These are phyloP conservation scores for Oryza longistaminata DNA, from an alignment of 176 grass and related monocot species.

Conservation along the genomic window DNA sequence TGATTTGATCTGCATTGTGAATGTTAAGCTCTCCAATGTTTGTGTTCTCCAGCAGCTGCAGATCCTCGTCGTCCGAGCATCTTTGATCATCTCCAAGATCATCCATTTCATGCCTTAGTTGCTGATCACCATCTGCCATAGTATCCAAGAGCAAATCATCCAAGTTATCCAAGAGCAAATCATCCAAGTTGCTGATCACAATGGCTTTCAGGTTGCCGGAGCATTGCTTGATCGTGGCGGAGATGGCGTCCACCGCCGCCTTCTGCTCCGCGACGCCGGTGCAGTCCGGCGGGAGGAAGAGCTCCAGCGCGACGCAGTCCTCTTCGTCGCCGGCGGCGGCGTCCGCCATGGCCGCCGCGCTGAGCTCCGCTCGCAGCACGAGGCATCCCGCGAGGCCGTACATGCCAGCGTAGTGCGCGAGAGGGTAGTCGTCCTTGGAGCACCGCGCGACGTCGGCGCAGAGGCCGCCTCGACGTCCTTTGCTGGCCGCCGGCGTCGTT, in stretches of 20 bases:
- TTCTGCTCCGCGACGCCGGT: constrained; percentile 49
- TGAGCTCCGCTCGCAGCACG: constrained; percentile 43
- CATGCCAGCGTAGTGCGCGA: constrained; percentile 81
- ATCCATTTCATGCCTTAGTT: neutral
- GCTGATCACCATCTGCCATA: neutral
- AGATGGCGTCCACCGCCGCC: constrained; percentile 28
- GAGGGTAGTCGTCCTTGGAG: constrained; percentile 74
- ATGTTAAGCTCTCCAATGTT: neutral
- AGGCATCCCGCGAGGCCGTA: constrained; percentile 61
- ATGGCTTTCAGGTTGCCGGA: constrained; percentile 41
- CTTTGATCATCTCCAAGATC: neutral
- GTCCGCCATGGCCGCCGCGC: neutral
- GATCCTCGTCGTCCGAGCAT: constrained; percentile 29
- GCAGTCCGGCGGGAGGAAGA: constrained; percentile 74
- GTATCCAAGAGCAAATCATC: constrained; percentile 14
- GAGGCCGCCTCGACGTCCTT: too few relatives aligned
- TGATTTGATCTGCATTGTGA: neutral
- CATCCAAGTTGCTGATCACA: neutral
- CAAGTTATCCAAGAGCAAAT: constrained; percentile 15
- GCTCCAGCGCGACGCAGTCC: constrained; percentile 65
- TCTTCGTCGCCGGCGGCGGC: constrained; percentile 22
- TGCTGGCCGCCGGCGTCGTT: too few relatives aligned
- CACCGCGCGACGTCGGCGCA: constrained; percentile 63
- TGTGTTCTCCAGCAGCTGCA: neutral
- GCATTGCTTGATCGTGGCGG: constrained; percentile 38